Evolutionary conservation across 2,329 filamentous ascomycete species (phyloP).

Genomic region (Tolypocladium capitatum): DNA sequence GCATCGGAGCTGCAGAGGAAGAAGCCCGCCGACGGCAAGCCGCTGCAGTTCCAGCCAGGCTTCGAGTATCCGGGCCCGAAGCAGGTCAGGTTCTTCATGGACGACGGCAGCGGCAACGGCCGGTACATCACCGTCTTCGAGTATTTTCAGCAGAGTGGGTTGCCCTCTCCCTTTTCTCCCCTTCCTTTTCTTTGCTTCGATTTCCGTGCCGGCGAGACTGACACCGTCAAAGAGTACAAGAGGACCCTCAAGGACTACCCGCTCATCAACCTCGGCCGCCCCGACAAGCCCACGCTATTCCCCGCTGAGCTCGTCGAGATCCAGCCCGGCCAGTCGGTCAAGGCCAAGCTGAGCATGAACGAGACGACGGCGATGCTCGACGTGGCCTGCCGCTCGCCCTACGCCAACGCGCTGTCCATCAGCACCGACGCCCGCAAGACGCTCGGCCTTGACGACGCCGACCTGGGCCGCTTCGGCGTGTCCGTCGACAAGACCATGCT

Average conservation of each 20-base stretch:
- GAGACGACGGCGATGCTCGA: slow-evolving; percentile 59
- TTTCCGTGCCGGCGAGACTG: too few species aligned
- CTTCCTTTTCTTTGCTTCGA: too few species aligned
- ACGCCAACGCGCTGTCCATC: slow-evolving; percentile 55
- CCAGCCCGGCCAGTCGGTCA: slow-evolving; percentile 49
- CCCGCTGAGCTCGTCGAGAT: slow-evolving; percentile 55
- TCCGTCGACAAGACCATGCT: slow-evolving; percentile 47
- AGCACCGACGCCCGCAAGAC: slow-evolving; percentile 39
- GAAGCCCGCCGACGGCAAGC: slow-evolving; percentile 6
- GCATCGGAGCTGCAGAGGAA: slow-evolving; percentile 9
- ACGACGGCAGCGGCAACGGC: slow-evolving; percentile 9
- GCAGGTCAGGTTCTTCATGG: slow-evolving; percentile 18
- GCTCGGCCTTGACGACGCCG: slow-evolving; percentile 41
- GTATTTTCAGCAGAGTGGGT: slow-evolving; percentile 31
- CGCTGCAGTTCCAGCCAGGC: slow-evolving; percentile 10
- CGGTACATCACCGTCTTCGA: slow-evolving; percentile 26
- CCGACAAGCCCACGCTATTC: slow-evolving; percentile 44
- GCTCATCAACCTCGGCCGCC: slow-evolving; percentile 52
- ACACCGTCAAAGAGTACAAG: slow-evolving; percentile 19
- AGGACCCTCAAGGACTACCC: slow-evolving; percentile 30
- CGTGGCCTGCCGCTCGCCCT: slow-evolving; percentile 56
- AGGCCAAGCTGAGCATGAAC: slow-evolving; percentile 40
- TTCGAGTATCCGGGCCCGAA: slow-evolving; percentile 19
- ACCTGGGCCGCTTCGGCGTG: slow-evolving; percentile 47
- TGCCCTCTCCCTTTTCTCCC: too few species aligned